Evolutionary conservation across 805 yeast genomes (phyloP).

Genomic region (Saturnispora sekii): DNA sequence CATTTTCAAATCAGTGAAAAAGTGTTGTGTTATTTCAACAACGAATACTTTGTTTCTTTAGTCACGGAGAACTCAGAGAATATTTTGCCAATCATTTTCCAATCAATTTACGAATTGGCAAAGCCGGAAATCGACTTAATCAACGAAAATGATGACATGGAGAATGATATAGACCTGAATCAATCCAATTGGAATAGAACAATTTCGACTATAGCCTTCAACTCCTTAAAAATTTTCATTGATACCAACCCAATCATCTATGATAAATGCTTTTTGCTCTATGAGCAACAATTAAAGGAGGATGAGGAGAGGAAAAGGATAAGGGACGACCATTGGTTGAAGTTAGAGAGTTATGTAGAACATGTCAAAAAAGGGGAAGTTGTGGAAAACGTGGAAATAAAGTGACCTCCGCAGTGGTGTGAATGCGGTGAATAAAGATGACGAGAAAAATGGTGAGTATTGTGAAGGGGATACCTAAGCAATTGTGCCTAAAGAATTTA

Average conservation of each 20-base stretch:
- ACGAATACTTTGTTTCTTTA: slow-evolving; percentile 82
- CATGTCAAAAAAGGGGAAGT: slow-evolving; percentile 22
- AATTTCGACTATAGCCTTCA: slow-evolving; percentile 81
- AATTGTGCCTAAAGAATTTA: too few relatives aligned
- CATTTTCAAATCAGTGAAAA: slow-evolving; percentile 98
- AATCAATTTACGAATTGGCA: slow-evolving; percentile 80
- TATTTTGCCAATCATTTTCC: slow-evolving; percentile 83
- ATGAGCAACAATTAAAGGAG: slow-evolving; percentile 70
- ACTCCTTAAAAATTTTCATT: slow-evolving; percentile 84
- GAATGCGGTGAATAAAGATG: not conserved
- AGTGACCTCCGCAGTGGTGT: not conserved
- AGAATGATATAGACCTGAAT: slow-evolving; percentile 30
- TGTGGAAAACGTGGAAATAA: slow-evolving; percentile 51
- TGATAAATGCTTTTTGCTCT: slow-evolving; percentile 85
- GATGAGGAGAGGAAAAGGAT: slow-evolving; percentile 54
- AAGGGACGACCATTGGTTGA: slow-evolving; percentile 61
- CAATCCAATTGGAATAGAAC: slow-evolving; percentile 86
- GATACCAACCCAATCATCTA: slow-evolving; percentile 86
- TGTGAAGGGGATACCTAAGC: not conserved
- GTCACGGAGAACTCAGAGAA: slow-evolving; percentile 91
- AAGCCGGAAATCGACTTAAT: slow-evolving; percentile 27
- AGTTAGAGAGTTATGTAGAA: slow-evolving; percentile 52
- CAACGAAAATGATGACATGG: slow-evolving; percentile 23
- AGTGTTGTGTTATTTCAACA: slow-evolving; percentile 88
- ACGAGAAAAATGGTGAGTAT: not conserved